A percentile compares a stretch with the other conserved stretches of the same genome.
phyloP scores from a whole-genome alignment of 2,329 filamentous ascomycete genomes.

The Aureobasidium lini region DNA sequence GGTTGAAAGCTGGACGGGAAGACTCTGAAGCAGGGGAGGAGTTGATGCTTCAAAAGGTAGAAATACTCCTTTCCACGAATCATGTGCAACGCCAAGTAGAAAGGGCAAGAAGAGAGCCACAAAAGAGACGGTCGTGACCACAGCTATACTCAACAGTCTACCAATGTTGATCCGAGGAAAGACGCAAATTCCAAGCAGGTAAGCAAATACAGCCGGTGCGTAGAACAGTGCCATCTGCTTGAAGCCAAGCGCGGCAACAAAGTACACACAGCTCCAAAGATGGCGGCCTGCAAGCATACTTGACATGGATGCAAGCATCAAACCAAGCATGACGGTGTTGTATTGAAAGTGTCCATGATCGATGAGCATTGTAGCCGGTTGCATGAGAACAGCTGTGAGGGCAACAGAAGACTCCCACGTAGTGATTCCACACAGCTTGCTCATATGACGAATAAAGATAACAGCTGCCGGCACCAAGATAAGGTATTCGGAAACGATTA shows the following conservation, averaged over 20 bases:
- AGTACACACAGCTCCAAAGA: slow-evolving; percentile 87
- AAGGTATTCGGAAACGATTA: slow-evolving; percentile 84
- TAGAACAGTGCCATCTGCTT: slow-evolving; percentile 99
- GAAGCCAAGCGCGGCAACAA: slow-evolving; percentile 88
- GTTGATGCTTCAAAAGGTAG: slow-evolving; percentile 41
- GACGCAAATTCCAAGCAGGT: slow-evolving; percentile 79
- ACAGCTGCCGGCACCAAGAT: slow-evolving; percentile 79
- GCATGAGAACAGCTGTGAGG: slow-evolving; percentile 83
- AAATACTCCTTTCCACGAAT: slow-evolving; percentile 57
- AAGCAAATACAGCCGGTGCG: slow-evolving; percentile 85
- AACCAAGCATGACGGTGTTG: slow-evolving; percentile 96
- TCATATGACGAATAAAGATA: slow-evolving; percentile 76
- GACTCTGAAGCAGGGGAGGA: slow-evolving; percentile 57
- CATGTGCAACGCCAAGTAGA: slow-evolving; percentile 61
- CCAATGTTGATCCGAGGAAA: slow-evolving; percentile 61
- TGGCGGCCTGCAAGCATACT: slow-evolving; percentile 78
- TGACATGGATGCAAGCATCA: slow-evolving; percentile 78
- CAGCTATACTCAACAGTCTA: slow-evolving; percentile 66
- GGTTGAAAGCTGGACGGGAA: slow-evolving; percentile 49
- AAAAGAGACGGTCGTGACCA: slow-evolving; percentile 67
- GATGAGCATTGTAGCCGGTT: slow-evolving; percentile 81
- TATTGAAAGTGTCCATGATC: slow-evolving; percentile 98
- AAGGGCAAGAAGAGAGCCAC: slow-evolving; percentile 68
- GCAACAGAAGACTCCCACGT: slow-evolving; percentile 79
- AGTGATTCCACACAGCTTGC: slow-evolving; percentile 66